Evolutionary conservation across 2,329 filamentous ascomycete genomes (phyloP).

Genomic region (Neobulgaria alba): DNA sequence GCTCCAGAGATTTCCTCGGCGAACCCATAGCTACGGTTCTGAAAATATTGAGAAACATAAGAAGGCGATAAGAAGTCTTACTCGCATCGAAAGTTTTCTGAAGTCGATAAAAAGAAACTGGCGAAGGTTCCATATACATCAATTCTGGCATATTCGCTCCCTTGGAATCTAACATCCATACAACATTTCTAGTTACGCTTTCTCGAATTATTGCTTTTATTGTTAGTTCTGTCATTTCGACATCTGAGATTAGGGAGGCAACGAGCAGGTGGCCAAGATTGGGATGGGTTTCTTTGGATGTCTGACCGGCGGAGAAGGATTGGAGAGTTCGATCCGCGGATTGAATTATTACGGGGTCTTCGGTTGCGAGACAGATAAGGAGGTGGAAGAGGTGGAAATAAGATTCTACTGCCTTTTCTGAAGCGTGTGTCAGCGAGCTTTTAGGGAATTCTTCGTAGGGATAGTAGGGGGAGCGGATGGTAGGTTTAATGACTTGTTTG

Average conservation of each 20-base stretch:
- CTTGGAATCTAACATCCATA: slow-evolving; percentile 43
- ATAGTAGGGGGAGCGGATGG: slow-evolving; percentile 4
- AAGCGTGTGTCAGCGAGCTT: slow-evolving; percentile 37
- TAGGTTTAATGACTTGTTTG: slow-evolving; percentile 16
- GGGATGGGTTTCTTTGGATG: too few species aligned
- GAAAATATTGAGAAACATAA: slow-evolving; percentile 45
- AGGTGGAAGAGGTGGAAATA: slow-evolving; percentile 44
- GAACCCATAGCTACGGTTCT: slow-evolving; percentile 34
- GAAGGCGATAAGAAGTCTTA: slow-evolving; percentile 38
- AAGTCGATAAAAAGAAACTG: slow-evolving; percentile 37
- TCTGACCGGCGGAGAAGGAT: too few species aligned
- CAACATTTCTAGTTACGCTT: slow-evolving; percentile 40
- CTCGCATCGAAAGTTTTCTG: slow-evolving; percentile 38
- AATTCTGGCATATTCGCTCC: slow-evolving; percentile 37
- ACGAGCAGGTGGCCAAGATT: slow-evolving; percentile 42
- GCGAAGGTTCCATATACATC: slow-evolving; percentile 34
- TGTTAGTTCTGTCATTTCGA: slow-evolving; percentile 32
- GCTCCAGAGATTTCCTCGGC: slow-evolving; percentile 27
- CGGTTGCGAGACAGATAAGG: slow-evolving; percentile 37
- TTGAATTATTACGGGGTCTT: too few species aligned
- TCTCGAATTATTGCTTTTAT: slow-evolving; percentile 37
- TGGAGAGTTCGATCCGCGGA: too few species aligned
- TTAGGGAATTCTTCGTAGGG: too few species aligned
- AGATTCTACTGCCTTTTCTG: slow-evolving; percentile 42
- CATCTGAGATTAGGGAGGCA: slow-evolving; percentile 37